A percentile compares a stretch with the other conserved stretches of the same genome.
Evolutionary conservation across 352 stramenopile genomes (phyloP).

Genomic region (Phytopythium litorale): DNA sequence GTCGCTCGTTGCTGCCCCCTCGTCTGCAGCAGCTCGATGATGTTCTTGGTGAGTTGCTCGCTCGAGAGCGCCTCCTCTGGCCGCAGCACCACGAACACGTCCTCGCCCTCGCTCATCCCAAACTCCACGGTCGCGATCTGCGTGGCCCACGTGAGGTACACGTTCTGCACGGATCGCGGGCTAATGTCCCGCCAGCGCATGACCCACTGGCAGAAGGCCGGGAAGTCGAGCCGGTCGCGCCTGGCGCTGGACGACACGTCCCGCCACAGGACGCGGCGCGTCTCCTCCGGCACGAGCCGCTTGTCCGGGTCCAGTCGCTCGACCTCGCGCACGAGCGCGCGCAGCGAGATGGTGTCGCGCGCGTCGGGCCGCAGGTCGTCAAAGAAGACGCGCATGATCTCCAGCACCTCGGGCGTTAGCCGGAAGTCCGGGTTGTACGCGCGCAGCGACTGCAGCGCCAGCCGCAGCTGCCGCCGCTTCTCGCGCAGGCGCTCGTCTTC

Average conservation of each 20-base stretch:
- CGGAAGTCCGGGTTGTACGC: constrained; percentile 83
- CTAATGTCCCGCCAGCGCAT: constrained; percentile 79
- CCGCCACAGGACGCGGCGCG: constrained; percentile 31
- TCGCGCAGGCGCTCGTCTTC: constrained; percentile 8
- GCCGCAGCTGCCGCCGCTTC: constrained; percentile 31
- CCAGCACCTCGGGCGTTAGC: constrained; percentile 74
- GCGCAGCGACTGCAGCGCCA: constrained; percentile 58
- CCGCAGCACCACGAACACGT: constrained; percentile 59
- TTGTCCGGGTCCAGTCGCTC: constrained; percentile 54
- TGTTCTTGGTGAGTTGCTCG: constrained; percentile 28
- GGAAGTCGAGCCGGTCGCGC: constrained; percentile 55
- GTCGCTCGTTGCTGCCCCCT: constrained; percentile 6
- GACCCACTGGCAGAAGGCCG: constrained; percentile 68
- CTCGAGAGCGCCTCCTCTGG: constrained; percentile 29
- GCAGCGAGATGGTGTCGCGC: constrained; percentile 44
- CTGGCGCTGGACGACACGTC: constrained; percentile 22
- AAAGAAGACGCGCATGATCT: constrained; percentile 82
- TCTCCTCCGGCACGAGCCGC: constrained; percentile 42
- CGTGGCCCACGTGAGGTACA: constrained; percentile 77
- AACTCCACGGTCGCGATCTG: constrained; percentile 71
- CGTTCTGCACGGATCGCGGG: constrained; percentile 54
- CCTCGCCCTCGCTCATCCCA: constrained; percentile 61
- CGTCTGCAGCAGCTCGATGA: constrained; percentile 26
- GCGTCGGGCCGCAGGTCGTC: constrained; percentile 53
- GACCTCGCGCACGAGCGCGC: constrained; percentile 55